Percentiles rank a stretch among this genome's conserved stretches.
Evolutionary conservation across 208 protist species (phyloP).

Genomic region (Novymonas esmeraldas): DNA sequence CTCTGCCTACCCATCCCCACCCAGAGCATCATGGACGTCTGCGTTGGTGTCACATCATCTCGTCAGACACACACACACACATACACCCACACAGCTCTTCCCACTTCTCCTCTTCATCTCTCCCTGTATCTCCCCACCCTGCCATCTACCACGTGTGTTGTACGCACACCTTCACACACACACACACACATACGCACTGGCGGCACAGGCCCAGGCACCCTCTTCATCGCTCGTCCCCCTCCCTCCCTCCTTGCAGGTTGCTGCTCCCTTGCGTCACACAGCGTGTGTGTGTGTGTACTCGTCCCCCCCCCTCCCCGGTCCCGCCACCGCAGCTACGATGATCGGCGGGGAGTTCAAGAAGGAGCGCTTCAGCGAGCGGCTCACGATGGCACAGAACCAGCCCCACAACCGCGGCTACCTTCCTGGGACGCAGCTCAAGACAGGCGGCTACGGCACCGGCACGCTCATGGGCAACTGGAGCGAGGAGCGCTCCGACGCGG

Average conservation of each 20-base stretch:
- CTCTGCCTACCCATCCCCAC: no score
- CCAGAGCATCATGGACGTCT: not conserved
- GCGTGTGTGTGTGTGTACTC: not conserved
- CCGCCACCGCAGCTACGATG: conserved; percentile 35
- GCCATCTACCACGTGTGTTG: not conserved
- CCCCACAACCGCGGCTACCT: conserved; percentile 88
- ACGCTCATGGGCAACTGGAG: conserved; percentile 87
- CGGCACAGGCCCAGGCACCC: not conserved
- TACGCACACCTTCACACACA: conserved; percentile 7
- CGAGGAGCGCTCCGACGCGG: conserved; percentile 82
- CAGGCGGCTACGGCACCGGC: conserved; percentile 70
- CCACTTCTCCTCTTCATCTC: not conserved
- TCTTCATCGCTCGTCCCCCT: not conserved
- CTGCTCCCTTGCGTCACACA: no score
- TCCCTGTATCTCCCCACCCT: not conserved
- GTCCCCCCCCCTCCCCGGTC: not conserved
- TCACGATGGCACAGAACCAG: conserved; percentile 77
- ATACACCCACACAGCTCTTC: not conserved
- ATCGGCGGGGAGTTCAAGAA: conserved; percentile 90
- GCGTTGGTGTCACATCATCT: not conserved
- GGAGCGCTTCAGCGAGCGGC: conserved; percentile 88
- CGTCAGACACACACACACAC: not conserved
- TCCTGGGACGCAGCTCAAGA: conserved; percentile 75
- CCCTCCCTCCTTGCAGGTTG: not conserved
- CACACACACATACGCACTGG: conserved; percentile 15